Evolutionary conservation across 73 alveolate species (phyloP).

Genomic region (Urostyla sp.): DNA sequence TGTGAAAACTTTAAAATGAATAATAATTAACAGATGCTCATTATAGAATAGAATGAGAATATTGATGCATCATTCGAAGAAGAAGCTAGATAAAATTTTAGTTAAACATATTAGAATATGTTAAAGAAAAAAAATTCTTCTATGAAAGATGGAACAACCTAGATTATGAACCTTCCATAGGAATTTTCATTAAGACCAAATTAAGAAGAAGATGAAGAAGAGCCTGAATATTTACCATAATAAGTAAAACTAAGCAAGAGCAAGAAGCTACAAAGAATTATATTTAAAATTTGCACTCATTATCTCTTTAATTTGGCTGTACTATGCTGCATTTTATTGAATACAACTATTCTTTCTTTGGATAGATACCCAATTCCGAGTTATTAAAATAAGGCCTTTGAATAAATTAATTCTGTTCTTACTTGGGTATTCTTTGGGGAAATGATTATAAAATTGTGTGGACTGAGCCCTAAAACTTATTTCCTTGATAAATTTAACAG

Average conservation of each 20-base stretch:
- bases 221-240: too few relatives aligned
- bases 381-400: slow-evolving; percentile 1
- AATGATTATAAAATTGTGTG: not conserved
- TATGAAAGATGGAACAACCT: not conserved
- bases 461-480: not conserved
- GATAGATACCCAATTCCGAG: slow-evolving; percentile 47
- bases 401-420: too few relatives aligned
- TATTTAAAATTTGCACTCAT: too few relatives aligned
- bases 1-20: too few relatives aligned
- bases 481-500: not conserved
- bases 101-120: not conserved
- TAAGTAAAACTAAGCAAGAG: too few relatives aligned
- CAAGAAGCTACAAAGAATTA: too few relatives aligned
- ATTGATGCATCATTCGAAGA: not conserved
- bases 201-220: too few relatives aligned
- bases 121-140: not conserved
- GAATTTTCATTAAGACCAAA: not conserved
- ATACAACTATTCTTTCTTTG: slow-evolving; percentile 17
- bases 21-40: not conserved
- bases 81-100: not conserved
- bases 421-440: not conserved
- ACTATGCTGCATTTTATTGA: not conserved
- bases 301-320: not conserved
- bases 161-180: not conserved
- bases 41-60: not conserved